Evolutionary conservation across 331 rosid genomes (phyloP), one percentile per base, ranked within the genome.

Genomic region (Spiraea crenata): DNA sequence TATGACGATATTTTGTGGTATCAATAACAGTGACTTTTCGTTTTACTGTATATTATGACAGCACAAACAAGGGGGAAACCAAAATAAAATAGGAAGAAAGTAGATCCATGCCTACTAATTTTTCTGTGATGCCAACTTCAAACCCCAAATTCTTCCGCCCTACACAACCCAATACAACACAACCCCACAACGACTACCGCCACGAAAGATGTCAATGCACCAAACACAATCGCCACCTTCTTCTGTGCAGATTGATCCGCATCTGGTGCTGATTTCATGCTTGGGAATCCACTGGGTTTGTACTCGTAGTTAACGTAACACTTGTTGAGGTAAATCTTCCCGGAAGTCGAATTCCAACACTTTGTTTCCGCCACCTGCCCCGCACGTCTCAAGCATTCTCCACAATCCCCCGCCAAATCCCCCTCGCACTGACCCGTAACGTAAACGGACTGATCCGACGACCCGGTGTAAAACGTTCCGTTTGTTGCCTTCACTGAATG

Each of bases 381-480:
- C 35, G 97, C 99, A 72, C 79, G 82, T 67, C 74, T 83, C 54
- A 93, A 60, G 80, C 99, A 93, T 55, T 67, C 81, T 4, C 74
- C 90, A 77, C 99, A 93, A 80, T 86, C 95, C 9, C 66, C 81
- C 61, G 49, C 79, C 82, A 93, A 79, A 83, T 79, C 76, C 12
- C 97, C 91, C 42, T 93, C 90, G 19, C 99, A 93, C 88, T 93
- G 99, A 4, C 92, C 99, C 84, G 91, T 67, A 50, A 84, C 96
- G 66, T 89, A 93, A 7, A 93, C 63, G 9, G 89, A 81, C 82
- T 85, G 79, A 58, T 84, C 89, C 3, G 80, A 91, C 3, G 80
- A 91, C 56, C 92, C 96, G 0, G 96, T 82, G 77, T 89, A 91
- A 49, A 91, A 93, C 87, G 88, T 64, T 1, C 68, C 71, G 5